Conservation (phyloP, 331 rosid genomes). For the Malus hybrid region DNA sequence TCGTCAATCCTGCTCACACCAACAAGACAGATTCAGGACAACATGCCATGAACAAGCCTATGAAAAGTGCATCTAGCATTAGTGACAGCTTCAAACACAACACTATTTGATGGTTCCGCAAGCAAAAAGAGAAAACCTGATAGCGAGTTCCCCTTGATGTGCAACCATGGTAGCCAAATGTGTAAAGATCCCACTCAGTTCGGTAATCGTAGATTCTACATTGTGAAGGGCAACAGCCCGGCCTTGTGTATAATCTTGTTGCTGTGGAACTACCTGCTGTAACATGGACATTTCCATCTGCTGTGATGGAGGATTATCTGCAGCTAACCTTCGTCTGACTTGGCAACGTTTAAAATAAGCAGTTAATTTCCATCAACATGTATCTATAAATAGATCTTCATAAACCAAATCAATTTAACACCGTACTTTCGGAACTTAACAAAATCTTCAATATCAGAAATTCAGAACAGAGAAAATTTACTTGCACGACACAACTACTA, state of each 20-base stretch:
- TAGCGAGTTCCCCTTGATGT: conserved; percentile 97
- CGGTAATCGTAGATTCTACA: conserved; percentile 93
- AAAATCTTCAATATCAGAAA: background rate
- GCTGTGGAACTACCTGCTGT: conserved; percentile 90
- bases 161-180: conserved; percentile 98
- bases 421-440: background rate
- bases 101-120: background rate
- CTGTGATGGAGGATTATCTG: conserved; percentile 73
- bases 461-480: background rate
- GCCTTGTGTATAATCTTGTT: conserved; percentile 58
- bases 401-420: background rate
- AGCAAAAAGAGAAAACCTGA: conserved; percentile 49
- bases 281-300: conserved; percentile 96
- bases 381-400: background rate
- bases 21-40: conserved; percentile 18
- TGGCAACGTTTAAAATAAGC: conserved; percentile 25
- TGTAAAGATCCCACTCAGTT: conserved; percentile 87
- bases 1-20: conserved; percentile 72
- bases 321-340: conserved; percentile 83
- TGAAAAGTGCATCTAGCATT: conserved; percentile 1
- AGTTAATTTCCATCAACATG: conserved; percentile 9
- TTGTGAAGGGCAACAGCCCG: conserved; percentile 78
- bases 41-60: background rate
- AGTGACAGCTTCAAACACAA: background rate
- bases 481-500: background rate